Conservation (phyloP, 2,329 filamentous ascomycete species). For the Penicillium decumbens region DNA sequence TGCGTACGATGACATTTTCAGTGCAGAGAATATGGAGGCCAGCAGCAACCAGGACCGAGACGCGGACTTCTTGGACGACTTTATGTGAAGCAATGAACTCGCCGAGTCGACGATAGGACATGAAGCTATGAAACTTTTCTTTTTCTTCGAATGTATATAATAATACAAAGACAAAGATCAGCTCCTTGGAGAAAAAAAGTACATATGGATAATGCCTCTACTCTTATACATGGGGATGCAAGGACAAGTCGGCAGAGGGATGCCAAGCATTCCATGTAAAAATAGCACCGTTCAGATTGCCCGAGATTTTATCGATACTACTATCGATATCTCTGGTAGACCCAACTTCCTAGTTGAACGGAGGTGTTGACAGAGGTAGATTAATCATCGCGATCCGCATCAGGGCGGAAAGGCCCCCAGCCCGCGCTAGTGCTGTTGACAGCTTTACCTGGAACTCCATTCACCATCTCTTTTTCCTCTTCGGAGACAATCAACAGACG, state of each 20-base stretch:
- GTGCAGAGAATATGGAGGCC: slow-evolving; percentile 69
- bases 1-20: slow-evolving; percentile 89
- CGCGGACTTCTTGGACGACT: slow-evolving; percentile 76
- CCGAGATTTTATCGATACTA: background rate
- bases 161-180: background rate
- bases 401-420: slow-evolving; percentile 13
- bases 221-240: background rate
- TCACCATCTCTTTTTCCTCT: slow-evolving; percentile 12
- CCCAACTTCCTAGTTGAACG: background rate
- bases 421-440: slow-evolving; percentile 37
- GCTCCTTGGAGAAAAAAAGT: background rate
- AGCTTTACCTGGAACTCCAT: slow-evolving; percentile 20
- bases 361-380: slow-evolving; percentile 32
- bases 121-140: slow-evolving; percentile 10
- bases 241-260: background rate
- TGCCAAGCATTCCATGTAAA: background rate
- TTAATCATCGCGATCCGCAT: slow-evolving; percentile 13
- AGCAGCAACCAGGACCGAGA: slow-evolving; percentile 82
- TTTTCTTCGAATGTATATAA: background rate
- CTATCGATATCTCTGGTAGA: background rate
- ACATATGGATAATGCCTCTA: background rate
- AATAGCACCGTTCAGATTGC: background rate
- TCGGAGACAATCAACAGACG: slow-evolving; percentile 1
- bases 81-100: slow-evolving; percentile 60
- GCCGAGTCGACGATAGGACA: slow-evolving; percentile 3